Conservation (phyloP, 805 yeast species). For the Myxozyma vanderwaltii region DNA sequence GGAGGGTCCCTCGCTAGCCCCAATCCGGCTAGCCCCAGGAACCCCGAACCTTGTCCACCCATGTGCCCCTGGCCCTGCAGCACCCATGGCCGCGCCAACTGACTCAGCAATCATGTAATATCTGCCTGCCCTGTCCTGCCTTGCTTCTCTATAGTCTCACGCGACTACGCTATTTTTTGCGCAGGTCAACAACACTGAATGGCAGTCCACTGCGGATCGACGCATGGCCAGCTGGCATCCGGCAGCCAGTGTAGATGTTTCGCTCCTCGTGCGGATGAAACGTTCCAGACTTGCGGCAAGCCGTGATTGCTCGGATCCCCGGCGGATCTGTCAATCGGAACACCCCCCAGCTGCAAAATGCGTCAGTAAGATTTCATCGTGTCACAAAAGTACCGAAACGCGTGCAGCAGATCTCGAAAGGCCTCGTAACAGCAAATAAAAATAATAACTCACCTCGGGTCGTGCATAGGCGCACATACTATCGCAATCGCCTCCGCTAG, state of each 20-base stretch:
- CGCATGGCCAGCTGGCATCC: slow-evolving; percentile 53
- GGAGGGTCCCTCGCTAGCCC: slow-evolving; percentile 2
- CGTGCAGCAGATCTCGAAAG: neutral
- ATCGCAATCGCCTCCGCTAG: slow-evolving; percentile 68
- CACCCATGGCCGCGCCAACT: neutral
- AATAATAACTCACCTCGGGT: slow-evolving; percentile 42
- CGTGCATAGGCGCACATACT: slow-evolving; percentile 59
- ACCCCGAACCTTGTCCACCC: slow-evolving; percentile 1
- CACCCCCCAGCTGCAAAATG: slow-evolving; percentile 49
- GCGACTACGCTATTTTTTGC: slow-evolving; percentile 36
- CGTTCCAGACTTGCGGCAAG: slow-evolving; percentile 51
- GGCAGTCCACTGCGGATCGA: slow-evolving; percentile 50
- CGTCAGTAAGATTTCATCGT: too few relatives aligned
- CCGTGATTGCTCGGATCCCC: slow-evolving; percentile 58
- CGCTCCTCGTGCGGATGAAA: slow-evolving; percentile 65
- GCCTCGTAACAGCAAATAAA: neutral
- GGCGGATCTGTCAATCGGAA: slow-evolving; percentile 68
- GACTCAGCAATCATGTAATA: neutral
- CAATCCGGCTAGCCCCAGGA: slow-evolving; percentile 9
- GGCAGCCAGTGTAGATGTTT: slow-evolving; percentile 54
- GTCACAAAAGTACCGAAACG: too few relatives aligned
- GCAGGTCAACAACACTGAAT: slow-evolving; percentile 53
- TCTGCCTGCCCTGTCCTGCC: too few relatives aligned
- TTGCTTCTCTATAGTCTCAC: neutral
- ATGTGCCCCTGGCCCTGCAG: neutral